Conservation (phyloP, 2,329 filamentous ascomycete species). For the Calonectria leucothoes region DNA sequence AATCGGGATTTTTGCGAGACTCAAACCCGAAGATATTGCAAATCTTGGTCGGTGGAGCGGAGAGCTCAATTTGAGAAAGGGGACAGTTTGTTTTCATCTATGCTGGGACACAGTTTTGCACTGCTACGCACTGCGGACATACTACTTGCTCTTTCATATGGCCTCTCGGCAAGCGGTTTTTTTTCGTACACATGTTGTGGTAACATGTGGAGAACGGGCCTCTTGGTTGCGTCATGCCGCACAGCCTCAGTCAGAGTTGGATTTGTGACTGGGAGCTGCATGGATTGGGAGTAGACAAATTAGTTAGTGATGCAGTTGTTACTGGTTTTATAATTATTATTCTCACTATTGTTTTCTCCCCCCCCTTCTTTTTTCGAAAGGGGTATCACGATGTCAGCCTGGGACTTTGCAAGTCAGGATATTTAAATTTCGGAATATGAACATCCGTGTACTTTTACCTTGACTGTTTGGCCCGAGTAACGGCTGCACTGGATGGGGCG, state of each 20-base stretch:
- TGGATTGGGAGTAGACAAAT: not conserved
- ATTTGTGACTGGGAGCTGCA: not conserved
- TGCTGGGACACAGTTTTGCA: not conserved
- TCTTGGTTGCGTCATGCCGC: not conserved
- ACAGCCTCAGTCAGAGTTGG: not conserved
- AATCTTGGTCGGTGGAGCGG: conserved; percentile 63
- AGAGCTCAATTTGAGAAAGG: not conserved
- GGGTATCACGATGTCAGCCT: not conserved
- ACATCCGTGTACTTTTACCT: not conserved
- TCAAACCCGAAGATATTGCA: conserved; percentile 65
- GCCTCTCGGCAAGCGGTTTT: not conserved
- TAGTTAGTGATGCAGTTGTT: not conserved
- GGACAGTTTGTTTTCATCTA: not conserved
- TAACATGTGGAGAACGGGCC: not conserved
- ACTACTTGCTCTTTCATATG: not conserved
- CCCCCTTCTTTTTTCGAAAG: too few relatives aligned
- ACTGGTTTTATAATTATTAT: not conserved
- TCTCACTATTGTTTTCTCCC: not conserved
- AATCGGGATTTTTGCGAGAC: conserved; percentile 72
- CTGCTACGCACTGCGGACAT: not conserved
- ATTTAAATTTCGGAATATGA: not conserved
- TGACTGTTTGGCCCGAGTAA: not conserved
- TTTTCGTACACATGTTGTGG: not conserved
- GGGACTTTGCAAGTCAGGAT: not conserved
- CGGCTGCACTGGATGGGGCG: not conserved